These are phyloP conservation scores for Neonectria hederae DNA, from an alignment of 2,329 filamentous ascomycete genomes.

Conservation along the genomic window DNA sequence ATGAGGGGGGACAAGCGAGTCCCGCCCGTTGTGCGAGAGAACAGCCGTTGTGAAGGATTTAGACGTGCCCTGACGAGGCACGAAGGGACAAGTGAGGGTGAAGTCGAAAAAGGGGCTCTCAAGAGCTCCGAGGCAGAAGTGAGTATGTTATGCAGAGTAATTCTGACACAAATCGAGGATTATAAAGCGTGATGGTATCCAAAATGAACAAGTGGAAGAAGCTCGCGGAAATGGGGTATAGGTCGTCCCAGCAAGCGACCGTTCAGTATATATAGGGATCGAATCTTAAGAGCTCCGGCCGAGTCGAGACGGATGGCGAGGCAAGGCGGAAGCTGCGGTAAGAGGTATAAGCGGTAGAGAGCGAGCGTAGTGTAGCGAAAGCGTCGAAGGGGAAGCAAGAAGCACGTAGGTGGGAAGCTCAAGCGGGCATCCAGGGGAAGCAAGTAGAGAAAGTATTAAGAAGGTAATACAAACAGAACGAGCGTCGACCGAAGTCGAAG, in stretches of 20 bases:
- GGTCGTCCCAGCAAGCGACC: conserved; percentile 40
- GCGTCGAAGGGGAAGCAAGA: conserved; percentile 42
- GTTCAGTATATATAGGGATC: conserved; percentile 41
- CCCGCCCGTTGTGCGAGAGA: conserved; percentile 79
- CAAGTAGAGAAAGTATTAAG: conserved; percentile 46
- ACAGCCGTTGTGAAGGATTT: conserved; percentile 81
- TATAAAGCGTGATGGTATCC: conserved; percentile 39
- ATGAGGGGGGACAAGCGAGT: conserved; percentile 87
- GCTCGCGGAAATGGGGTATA: conserved; percentile 27
- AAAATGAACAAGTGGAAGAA: conserved; percentile 28
- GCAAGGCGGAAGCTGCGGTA: conserved; percentile 34
- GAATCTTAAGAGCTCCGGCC: conserved; percentile 39
- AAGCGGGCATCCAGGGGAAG: conserved; percentile 28
- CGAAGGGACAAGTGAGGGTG: conserved; percentile 28
- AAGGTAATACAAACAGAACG: conserved; percentile 45
- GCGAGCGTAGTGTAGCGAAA: conserved; percentile 39
- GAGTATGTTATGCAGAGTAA: conserved; percentile 36
- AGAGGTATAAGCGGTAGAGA: conserved; percentile 33
- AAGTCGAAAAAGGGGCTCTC: conserved; percentile 21
- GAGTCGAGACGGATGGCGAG: conserved; percentile 34
- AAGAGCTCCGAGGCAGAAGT: conserved; percentile 31
- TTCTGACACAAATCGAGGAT: conserved; percentile 35
- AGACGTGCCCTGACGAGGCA: conserved; percentile 59
- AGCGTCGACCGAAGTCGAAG: conserved; percentile 45
- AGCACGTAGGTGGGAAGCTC: conserved; percentile 33